Evolutionary conservation across 352 stramenopile genomes (phyloP), one percentile per base, ranked within the genome.

Genomic region (Phytophthora ramorum): DNA sequence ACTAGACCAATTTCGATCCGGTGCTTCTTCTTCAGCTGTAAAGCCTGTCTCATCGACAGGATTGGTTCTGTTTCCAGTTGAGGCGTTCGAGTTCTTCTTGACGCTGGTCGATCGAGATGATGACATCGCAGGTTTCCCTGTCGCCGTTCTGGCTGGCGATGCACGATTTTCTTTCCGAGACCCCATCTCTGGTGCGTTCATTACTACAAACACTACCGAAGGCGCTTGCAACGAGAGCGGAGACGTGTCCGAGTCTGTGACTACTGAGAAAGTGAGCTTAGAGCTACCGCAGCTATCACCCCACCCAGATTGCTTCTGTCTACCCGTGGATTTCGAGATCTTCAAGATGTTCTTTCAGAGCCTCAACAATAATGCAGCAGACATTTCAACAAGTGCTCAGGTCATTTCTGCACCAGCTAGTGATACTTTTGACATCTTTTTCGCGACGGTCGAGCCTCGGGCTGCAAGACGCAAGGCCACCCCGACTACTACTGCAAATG

Each of bases 341-440:
- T 66, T 95, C 10, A 45, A 75, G 24, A 16, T 77, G 3, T 83
- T 87, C 26, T 71, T 91, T 30, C 17, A 75, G 9, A 46, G 69
- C 22, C 59, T 84, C 7, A 47, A 52, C 10, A 17, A 16, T 20
- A 64, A 7, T 14, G 24, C 5, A 32, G 0, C 35, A 28, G 51
- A 20, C 0, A 41, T 71, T 3, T 73, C 30, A 10, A 54, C 49
- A 13, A 57, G 22, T 1, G 45, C 63, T 7, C 48, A 78, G n/a
- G 30, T 79, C 6, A 57, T 75, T 0, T 70, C 78, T 12, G 72
- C 82, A 8, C 66, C 80, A 19, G 71, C 76, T 4, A 91, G 71
- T 34, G 84, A 95, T 58, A 93, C 84, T 0, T 95, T 95, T 59
- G 85, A 93, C 40, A 58, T 95, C 5, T 82, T 91, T 40, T 87